Percentiles rank a stretch among this genome's conserved stretches.
Evolutionary conservation across 805 yeast genomes (phyloP).

Genomic region (Metschnikowia drakensbergensis): DNA sequence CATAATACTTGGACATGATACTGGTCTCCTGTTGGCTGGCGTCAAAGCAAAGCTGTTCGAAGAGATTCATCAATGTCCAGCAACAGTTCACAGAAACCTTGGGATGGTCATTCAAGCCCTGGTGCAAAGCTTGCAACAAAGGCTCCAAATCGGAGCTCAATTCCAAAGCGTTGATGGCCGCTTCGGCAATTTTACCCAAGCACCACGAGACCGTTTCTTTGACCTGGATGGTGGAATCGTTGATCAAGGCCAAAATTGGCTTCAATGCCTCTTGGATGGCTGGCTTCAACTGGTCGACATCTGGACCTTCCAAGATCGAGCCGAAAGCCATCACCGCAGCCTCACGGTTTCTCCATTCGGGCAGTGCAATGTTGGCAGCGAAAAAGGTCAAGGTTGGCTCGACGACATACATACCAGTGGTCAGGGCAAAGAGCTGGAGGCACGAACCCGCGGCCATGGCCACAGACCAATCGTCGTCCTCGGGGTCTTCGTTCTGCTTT

Average conservation of each 20-base stretch:
- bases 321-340: slow-evolving; percentile 99
- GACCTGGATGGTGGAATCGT: slow-evolving; percentile 76
- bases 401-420: slow-evolving; percentile 81
- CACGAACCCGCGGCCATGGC: slow-evolving; percentile 99
- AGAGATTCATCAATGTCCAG: slow-evolving; percentile 91
- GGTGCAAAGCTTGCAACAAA: slow-evolving; percentile 66
- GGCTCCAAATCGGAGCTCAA: slow-evolving; percentile 60
- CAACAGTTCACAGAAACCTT: slow-evolving; percentile 95
- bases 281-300: slow-evolving; percentile 58
- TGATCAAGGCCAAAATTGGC: slow-evolving; percentile 71
- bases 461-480: slow-evolving; percentile 96
- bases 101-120: slow-evolving; percentile 88
- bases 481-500: slow-evolving; percentile 88
- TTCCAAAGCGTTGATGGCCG: slow-evolving; percentile 74
- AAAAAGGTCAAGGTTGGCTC: slow-evolving; percentile 84
- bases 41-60: slow-evolving; percentile 70
- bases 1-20: slow-evolving; percentile 71
- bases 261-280: slow-evolving; percentile 79
- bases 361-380: slow-evolving; percentile 57
- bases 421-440: slow-evolving; percentile 87
- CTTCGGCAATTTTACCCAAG: slow-evolving; percentile 90
- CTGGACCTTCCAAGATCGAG: slow-evolving; percentile 93
- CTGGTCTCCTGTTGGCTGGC: slow-evolving; percentile 50
- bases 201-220: slow-evolving; percentile 99
- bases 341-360: slow-evolving; percentile 81